These are phyloP conservation scores for Colletotrichum sp. DNA, from an alignment of 2,329 filamentous ascomycete genomes.

Conservation along the genomic window DNA sequence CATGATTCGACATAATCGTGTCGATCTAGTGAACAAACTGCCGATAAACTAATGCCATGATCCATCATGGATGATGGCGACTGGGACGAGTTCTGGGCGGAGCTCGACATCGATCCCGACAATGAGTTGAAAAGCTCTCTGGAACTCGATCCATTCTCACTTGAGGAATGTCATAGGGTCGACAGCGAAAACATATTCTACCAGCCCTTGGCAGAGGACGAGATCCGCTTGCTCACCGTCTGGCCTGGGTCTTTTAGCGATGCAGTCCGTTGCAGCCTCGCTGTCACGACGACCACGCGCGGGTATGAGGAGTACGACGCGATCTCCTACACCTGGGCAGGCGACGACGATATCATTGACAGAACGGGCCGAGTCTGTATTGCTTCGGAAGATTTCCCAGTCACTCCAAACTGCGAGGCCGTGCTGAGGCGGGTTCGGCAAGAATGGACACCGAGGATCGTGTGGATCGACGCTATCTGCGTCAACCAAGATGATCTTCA, in stretches of 20 bases:
- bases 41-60: neutral
- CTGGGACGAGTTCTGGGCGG: neutral
- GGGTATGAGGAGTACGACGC: conserved; percentile 31
- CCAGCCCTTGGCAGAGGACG: neutral
- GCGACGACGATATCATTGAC: conserved; percentile 8
- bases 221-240: neutral
- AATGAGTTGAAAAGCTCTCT: neutral
- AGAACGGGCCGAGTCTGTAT: neutral
- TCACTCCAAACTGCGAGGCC: conserved; percentile 1
- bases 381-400: neutral
- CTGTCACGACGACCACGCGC: neutral
- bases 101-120: neutral
- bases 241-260: neutral
- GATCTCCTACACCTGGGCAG: conserved; percentile 43
- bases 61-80: neutral
- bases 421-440: neutral
- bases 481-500: neutral
- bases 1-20: neutral
- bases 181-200: neutral
- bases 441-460: neutral
- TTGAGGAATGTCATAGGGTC: neutral
- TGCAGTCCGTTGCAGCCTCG: neutral
- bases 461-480: conserved; percentile 24
- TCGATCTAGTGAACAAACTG: neutral
- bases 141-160: neutral